A percentile compares a stretch with the other conserved stretches of the same genome.
These are phyloP conservation scores for Capronia epimyces DNA, from an alignment of 2,329 filamentous ascomycete species.

Conservation along the genomic window DNA sequence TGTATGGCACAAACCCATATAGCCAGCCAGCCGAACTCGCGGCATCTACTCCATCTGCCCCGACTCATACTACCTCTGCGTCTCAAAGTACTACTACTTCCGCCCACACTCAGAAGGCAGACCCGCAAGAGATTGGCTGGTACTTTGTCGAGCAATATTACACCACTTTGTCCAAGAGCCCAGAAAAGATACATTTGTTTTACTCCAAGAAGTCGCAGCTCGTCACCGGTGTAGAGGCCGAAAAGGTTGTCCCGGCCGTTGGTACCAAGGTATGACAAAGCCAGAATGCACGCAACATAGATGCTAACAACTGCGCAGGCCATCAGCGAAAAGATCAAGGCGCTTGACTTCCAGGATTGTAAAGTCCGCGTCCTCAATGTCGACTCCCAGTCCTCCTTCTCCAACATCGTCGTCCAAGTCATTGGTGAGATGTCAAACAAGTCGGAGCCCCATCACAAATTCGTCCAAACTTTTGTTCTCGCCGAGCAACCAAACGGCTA, in stretches of 20 bases:
- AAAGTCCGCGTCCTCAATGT: conserved; percentile 98
- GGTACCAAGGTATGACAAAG: conserved; percentile 68
- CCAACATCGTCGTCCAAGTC: conserved; percentile 95
- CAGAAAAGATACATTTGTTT: conserved; percentile 92
- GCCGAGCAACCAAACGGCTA: conserved; percentile 94
- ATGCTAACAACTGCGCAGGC: conserved; percentile 48
- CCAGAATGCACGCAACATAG: background rate
- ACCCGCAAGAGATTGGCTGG: conserved; percentile 89
- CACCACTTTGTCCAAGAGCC: conserved; percentile 88
- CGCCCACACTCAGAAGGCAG: conserved; percentile 33
- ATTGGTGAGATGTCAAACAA: conserved; percentile 98
- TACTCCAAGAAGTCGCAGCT: conserved; percentile 96
- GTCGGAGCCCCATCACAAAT: conserved; percentile 83
- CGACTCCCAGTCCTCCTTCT: conserved; percentile 85
- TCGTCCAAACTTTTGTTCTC: conserved; percentile 95
- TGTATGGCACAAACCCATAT: conserved; percentile 26
- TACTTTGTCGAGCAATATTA: conserved; percentile 99
- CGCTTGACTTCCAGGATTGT: conserved; percentile 91
- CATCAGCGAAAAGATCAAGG: conserved; percentile 91
- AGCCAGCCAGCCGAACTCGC: conserved; percentile 29
- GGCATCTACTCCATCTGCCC: conserved; percentile 26
- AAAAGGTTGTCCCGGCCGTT: conserved; percentile 77
- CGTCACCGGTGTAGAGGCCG: conserved; percentile 84
- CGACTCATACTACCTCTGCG: conserved; percentile 22
- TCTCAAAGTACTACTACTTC: conserved; percentile 28